Base-by-base conservation (phyloP, 306 rosid species). In the Carpinus fangiana region DNA sequence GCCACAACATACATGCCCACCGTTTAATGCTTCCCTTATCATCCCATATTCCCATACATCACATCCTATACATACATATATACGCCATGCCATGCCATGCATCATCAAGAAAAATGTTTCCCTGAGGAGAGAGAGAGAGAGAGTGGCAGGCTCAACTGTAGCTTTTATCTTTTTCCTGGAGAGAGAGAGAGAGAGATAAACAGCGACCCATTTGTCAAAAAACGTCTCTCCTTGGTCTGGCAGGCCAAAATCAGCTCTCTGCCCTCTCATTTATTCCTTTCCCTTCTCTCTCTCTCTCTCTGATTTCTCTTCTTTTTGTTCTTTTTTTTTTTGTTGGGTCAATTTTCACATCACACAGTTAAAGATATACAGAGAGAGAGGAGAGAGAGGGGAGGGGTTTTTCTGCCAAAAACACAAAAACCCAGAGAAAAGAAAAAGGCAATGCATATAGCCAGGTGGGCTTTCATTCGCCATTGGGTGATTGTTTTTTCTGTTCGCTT, bases 261-360 rank as follows among this genome's bases (percentile, higher is more conserved):
- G 84, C 57, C 72, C 79, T 82, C 47, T 81, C 86, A 74, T 75
- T 79, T 74, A 74, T 69, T 61, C 77, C 75, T 66, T 45, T 47
- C 50, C 60, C 81, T 68, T 51, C 12, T 13, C 50, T 46, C 56
- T 76, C 51, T 73, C 73, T 78, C 57, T 55, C 75, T 76, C 3
- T 31, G 34, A 31, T 31, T 31, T 31, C 61, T 80, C 72, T 69
- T 61, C 74, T 7, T 66, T 26, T 76, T 20, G 26, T 23, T 73
- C 18, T 72, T 46, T 59, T 48, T 67, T 72, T 34, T 26, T 76
- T 81, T 82, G 76, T 70, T 72, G 4, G 4, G 26, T 59, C 70
- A 34, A 77, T 65, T 82, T 80, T 89, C 87, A 84, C 88, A 84
- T 87, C 86, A 86, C 80, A 78, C 82, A 75, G 81, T 85, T 72